Evolutionary conservation across 805 yeast genomes (phyloP), one percentile per base, ranked within the genome.

Genomic region (Komagataella kurtzmanii): DNA sequence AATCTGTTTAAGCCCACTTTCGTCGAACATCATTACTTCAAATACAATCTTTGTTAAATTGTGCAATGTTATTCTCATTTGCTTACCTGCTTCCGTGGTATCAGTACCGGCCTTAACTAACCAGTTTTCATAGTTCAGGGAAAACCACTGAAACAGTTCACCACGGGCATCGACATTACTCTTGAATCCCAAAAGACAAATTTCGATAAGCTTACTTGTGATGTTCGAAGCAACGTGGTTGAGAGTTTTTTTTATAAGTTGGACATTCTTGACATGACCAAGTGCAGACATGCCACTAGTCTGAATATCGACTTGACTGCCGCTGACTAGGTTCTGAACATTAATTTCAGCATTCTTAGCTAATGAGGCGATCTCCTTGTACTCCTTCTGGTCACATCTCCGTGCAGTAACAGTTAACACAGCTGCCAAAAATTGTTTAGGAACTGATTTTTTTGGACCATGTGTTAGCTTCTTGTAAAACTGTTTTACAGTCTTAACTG

Each of bases 141-240:
- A 65, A 62, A 73, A 81, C 88, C 88, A 83, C 3, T 70, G 64
- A 79, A 81, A 81, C 7, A 80, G 56, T 46, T 61, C 56, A 6
- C 66, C 59, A 54, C 49, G 62, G 49, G 56, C 54, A 50, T 55
- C 62, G 51, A 58, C 61, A 49, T 63, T 72, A 61, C 66, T 70
- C 59, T 65, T 70, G 56, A 74, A 64, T 50, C 88, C 88, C 44
- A 80, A 59, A n/a, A 83, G 63, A 0, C 77, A 80, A 50, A 76
- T 58, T 57, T 81, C 88, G 46, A 81, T 73, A 58, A 76, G 61
- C 24, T 68, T 70, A 7, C 76, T 68, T 56, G 79, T 84, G 51
- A 80, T 74, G 59, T 81, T 83, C 47, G 76, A 74, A 51, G 65
- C 61, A 12, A 83, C 76, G 59, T 75, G 82, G 55, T 80, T 80